phyloP scores from a whole-genome alignment of 176 grass and related monocot species.

The Stipa capillata region DNA sequence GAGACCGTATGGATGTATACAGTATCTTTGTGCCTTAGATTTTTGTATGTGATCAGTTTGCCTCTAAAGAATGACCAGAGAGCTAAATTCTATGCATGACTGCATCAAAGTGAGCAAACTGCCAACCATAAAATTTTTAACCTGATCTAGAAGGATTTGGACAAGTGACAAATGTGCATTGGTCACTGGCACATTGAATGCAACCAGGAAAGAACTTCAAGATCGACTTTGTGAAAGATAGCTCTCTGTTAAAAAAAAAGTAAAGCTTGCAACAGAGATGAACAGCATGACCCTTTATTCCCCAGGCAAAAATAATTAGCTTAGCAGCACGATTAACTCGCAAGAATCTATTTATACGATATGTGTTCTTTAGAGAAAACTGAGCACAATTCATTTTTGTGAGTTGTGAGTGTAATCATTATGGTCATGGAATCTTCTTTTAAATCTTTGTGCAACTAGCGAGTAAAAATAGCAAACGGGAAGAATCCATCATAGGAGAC shows the following conservation, averaged over 20 bases:
- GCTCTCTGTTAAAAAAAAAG: neutral
- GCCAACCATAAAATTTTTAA: conserved; percentile 32
- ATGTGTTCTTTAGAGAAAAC: neutral
- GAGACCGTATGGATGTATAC: conserved; percentile 11
- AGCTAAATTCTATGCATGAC: conserved; percentile 11
- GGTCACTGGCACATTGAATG: conserved; percentile 8
- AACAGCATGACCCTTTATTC: neutral
- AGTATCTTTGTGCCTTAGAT: conserved; percentile 35
- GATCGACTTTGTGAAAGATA: neutral
- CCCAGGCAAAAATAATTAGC: neutral
- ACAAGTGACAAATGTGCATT: conserved; percentile 21
- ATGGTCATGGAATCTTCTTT: neutral
- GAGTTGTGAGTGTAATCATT: neutral
- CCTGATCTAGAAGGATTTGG: conserved; percentile 34
- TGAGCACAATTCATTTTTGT: neutral
- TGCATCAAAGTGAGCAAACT: conserved; percentile 50
- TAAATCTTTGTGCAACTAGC: neutral
- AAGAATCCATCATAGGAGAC: neutral
- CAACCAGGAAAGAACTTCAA: neutral
- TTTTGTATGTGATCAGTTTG: conserved; percentile 25
- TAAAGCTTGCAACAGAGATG: neutral
- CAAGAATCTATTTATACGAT: neutral
- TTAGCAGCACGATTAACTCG: neutral
- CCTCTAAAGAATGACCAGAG: conserved; percentile 47
- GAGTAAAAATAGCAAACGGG: neutral